phyloP scores from a whole-genome alignment of 2,329 filamentous ascomycete species.

The Ceratocystis smalleyi region DNA sequence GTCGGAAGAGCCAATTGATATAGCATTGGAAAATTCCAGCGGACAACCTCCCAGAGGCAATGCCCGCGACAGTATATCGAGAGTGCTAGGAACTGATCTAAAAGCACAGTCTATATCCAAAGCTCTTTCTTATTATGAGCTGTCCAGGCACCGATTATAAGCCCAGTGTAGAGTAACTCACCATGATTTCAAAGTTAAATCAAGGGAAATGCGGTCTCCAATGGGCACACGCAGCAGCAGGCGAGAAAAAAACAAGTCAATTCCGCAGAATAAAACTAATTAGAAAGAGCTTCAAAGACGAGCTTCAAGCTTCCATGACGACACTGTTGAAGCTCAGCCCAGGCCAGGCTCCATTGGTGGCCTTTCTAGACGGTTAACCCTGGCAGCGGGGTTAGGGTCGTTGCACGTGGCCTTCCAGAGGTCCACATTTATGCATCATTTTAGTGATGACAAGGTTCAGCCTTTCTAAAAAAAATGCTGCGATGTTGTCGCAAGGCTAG shows the following conservation, averaged over 20 bases:
- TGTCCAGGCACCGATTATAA: neutral
- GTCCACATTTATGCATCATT: neutral
- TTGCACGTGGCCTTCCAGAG: neutral
- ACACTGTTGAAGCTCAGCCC: neutral
- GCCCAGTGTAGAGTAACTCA: neutral
- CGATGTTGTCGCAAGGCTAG: neutral
- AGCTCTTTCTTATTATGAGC: neutral
- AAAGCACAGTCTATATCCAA: neutral
- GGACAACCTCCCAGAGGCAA: conserved; percentile 19
- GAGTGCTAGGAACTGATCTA: neutral
- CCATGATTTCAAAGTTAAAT: neutral
- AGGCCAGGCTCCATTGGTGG: neutral
- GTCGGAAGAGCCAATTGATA: neutral
- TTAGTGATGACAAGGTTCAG: neutral
- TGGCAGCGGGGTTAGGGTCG: neutral
- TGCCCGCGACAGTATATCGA: conserved; percentile 4
- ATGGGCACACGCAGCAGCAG: neutral
- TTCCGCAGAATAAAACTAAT: too few relatives aligned
- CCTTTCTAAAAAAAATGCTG: conserved; percentile 1
- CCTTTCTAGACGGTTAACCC: neutral
- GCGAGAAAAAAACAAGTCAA: neutral
- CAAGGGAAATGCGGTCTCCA: neutral
- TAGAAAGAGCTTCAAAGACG: neutral
- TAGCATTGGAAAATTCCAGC: conserved; percentile 1
- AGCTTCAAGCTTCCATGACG: conserved; percentile 13